Conservation (phyloP, 257 asterid genomes). For the Ajuga chamaepitys region DNA sequence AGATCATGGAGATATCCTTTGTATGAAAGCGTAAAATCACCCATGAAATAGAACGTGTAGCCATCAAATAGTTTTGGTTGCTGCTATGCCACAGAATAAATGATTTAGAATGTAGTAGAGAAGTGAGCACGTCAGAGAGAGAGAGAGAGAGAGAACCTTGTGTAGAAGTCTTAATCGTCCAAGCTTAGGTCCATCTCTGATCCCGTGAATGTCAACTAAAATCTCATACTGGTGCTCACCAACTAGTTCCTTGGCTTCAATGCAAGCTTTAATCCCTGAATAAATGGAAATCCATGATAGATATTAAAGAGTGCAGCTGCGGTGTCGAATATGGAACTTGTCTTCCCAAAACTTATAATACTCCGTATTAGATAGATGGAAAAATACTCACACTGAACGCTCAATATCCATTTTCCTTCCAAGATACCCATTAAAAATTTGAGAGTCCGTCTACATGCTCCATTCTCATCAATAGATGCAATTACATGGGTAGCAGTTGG, state of each 20-base stretch:
- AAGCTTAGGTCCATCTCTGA: conserved; percentile 64
- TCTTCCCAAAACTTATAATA: neutral
- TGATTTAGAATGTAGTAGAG: neutral
- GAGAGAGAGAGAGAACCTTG: conserved; percentile 42
- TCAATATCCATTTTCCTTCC: conserved; percentile 92
- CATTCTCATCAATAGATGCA: conserved; percentile 71
- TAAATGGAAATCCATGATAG: neutral
- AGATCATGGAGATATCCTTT: conserved; percentile 75
- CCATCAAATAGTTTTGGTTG: conserved; percentile 73
- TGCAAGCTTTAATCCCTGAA: conserved; percentile 82
- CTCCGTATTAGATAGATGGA: neutral
- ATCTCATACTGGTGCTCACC: conserved; percentile 72
- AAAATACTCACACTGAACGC: conserved; percentile 55
- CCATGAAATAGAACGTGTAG: conserved; percentile 56
- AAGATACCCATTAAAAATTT: conserved; percentile 84
- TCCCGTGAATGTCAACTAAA: conserved; percentile 67
- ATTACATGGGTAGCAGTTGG: conserved; percentile 71
- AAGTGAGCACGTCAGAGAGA: neutral
- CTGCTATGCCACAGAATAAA: conserved; percentile 38
- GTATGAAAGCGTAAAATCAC: conserved; percentile 60
- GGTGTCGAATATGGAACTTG: neutral
- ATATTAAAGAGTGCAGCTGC: neutral
- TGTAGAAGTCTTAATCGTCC: conserved; percentile 68
- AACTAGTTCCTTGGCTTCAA: conserved; percentile 48
- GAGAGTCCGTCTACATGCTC: conserved; percentile 84